Conservation (phyloP, 1,139 yeast species). For the Pneumocystis murina region DNA sequence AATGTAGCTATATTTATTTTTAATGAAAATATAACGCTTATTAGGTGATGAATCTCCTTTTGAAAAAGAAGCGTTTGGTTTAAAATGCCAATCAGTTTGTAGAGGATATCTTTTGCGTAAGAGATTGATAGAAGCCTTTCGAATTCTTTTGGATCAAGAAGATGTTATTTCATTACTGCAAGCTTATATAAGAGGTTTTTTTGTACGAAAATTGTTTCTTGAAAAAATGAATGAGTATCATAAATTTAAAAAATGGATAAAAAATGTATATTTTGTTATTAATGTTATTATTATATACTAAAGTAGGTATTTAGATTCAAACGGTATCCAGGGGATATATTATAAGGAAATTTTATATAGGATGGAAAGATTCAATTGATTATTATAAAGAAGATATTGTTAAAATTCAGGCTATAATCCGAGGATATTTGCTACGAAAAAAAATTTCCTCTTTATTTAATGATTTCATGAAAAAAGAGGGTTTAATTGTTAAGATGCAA, state of each 20-base stretch:
- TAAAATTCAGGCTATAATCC: conserved; percentile 9
- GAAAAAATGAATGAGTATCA: not conserved
- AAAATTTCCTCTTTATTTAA: not conserved
- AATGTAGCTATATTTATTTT: conserved; percentile 12
- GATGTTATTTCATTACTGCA: conserved; percentile 6
- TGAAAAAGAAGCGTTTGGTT: conserved; percentile 1
- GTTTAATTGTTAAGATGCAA: not conserved
- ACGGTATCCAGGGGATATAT: conserved; percentile 40
- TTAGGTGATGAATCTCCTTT: conserved; percentile 1
- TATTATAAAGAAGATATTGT: conserved; percentile 1
- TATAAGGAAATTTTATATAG: conserved; percentile 28
- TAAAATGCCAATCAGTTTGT: conserved; percentile 9
- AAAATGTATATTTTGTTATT: not conserved
- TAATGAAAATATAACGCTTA: not conserved
- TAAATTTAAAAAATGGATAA: not conserved
- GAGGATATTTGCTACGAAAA: conserved; percentile 8
- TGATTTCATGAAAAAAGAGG: not conserved
- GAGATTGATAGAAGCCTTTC: conserved; percentile 1
- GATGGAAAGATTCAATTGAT: not conserved
- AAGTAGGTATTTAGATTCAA: conserved; percentile 28
- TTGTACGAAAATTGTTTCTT: conserved; percentile 21
- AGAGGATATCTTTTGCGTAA: conserved; percentile 13
- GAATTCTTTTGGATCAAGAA: conserved; percentile 8
- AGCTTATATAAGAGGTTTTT: conserved; percentile 1
- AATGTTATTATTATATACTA: not conserved